A percentile compares a stretch with the other conserved stretches of the same genome.
Evolutionary conservation across 805 yeast species (phyloP).

Genomic region (Starmerella floris): DNA sequence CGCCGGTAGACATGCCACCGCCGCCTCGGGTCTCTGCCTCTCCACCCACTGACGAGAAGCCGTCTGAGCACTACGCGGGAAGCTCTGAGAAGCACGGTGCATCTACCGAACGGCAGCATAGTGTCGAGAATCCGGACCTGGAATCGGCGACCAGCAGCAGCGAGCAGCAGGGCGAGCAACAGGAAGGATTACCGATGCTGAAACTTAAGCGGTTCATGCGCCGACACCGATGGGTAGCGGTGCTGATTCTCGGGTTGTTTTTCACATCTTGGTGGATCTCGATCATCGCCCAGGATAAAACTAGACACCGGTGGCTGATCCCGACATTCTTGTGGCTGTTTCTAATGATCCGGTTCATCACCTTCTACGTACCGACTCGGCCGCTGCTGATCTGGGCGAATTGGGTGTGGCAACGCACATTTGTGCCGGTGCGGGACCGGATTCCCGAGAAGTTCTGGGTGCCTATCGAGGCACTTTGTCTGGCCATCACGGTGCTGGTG

Average conservation of each 20-base stretch:
- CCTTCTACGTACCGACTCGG: slow-evolving; percentile 36
- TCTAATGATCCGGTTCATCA: slow-evolving; percentile 39
- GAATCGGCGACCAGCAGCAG: background rate
- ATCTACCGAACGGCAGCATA: slow-evolving; percentile 26
- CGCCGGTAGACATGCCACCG: background rate
- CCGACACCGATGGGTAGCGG: slow-evolving; percentile 22
- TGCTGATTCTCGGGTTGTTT: slow-evolving; percentile 27
- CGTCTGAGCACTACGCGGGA: background rate
- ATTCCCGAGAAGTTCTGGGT: slow-evolving; percentile 36
- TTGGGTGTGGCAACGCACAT: slow-evolving; percentile 26
- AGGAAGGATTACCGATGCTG: slow-evolving; percentile 4
- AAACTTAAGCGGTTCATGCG: slow-evolving; percentile 3
- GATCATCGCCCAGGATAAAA: slow-evolving; percentile 38
- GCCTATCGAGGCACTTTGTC: slow-evolving; percentile 34
- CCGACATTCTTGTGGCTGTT: slow-evolving; percentile 43
- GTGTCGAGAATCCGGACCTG: slow-evolving; percentile 26
- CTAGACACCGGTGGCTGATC: slow-evolving; percentile 42
- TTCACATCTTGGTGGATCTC: slow-evolving; percentile 49
- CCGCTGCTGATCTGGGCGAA: slow-evolving; percentile 24
- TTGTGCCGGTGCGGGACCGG: slow-evolving; percentile 21
- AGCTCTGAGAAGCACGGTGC: background rate
- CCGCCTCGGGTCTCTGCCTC: background rate
- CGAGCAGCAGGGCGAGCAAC: background rate
- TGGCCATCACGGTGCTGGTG: slow-evolving; percentile 37
- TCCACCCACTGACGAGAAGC: background rate